phyloP scores from a whole-genome alignment of 352 stramenopile species.

The Phytophthora litchii region DNA sequence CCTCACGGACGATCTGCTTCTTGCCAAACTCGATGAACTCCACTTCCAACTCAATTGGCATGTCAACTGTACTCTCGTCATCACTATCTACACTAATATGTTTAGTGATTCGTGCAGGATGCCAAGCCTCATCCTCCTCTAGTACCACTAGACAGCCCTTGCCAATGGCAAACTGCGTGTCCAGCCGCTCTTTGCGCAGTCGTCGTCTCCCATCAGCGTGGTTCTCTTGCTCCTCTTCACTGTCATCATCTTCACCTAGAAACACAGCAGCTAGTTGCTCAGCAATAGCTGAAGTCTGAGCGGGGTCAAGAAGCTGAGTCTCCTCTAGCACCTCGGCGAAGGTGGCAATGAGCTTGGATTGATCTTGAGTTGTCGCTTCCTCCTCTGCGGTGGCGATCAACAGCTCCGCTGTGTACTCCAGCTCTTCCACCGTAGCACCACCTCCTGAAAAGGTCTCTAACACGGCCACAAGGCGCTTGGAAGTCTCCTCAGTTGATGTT shows the following conservation, averaged over 20 bases:
- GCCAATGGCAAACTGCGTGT: constrained; percentile 57
- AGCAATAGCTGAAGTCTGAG: constrained; percentile 19
- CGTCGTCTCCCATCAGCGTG: constrained; percentile 14
- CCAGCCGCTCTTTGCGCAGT: constrained; percentile 33
- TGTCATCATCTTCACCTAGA: constrained; percentile 15
- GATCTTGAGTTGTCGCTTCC: constrained; percentile 15
- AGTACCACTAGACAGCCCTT: constrained; percentile 72
- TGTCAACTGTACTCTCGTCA: constrained; percentile 1
- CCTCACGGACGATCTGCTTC: constrained; percentile 55
- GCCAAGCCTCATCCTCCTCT: constrained; percentile 75
- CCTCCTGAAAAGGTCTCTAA: constrained; percentile 27
- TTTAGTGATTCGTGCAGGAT: constrained; percentile 58
- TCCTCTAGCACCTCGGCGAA: constrained; percentile 55
- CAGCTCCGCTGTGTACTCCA: constrained; percentile 75
- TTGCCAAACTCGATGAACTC: constrained; percentile 86
- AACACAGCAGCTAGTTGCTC: constrained; percentile 31
- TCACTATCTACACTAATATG: constrained; percentile 38
- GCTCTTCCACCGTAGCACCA: constrained; percentile 36
- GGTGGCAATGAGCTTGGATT: constrained; percentile 22
- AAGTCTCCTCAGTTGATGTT: constrained; percentile 24
- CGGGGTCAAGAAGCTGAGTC: constrained; percentile 44
- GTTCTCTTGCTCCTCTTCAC: constrained; percentile 37
- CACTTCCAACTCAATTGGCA: constrained; percentile 51
- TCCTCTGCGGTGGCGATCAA: constrained; percentile 58
- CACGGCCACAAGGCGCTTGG: constrained; percentile 25